Evolutionary conservation across 2,329 filamentous ascomycete genomes (phyloP), one percentile per base, ranked within the genome.

Genomic region (Colletotrichum tamarilloi): DNA sequence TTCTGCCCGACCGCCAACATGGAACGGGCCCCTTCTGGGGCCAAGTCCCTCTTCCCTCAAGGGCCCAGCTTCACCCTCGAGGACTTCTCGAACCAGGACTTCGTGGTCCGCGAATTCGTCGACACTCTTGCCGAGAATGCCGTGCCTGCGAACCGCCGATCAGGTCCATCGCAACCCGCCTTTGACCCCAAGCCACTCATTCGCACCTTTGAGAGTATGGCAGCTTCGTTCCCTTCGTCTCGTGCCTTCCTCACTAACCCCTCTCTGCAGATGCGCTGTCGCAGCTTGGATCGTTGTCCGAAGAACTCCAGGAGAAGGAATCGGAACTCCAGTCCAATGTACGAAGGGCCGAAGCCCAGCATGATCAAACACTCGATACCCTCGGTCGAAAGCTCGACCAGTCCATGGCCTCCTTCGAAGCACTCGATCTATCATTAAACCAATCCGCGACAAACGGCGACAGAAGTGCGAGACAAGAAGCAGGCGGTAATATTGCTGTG

Each of bases 161-260:
- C 95, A 16, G 92, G 90, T 8, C 88, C 90, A 75, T 87, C 85
- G 74, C 87, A 86, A 80, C 87, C 88, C 74, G 84, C 88, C 5
- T 99, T 99, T 84, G 97, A 99, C 79, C 95, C 97, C 0, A 99
- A 99, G 84, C 97, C 97, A 38, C 87, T 99, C 77, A 99, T 99
- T 79, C 92, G 97, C 73, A 95, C 95, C 1, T 99, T 99, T 82
- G 97, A 99, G 80, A 91, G 90, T 92, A 85, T 76, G 84, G 55
- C 28, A 46, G 26, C 9, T 3, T 35, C 14, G 22, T 16, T 42
- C 53, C 6, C 19, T 26, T 11, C 49, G 22, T 12, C 7, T 11
- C 28, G 57, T 63, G 22, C 14, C 0, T 12, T 38, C 52, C 9
- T 56, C 70, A 74, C 80, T 85, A 75, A 84, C 75, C 30, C 38